Evolutionary conservation across 192 early-diverging fungal species (phyloP).

Genomic region (Coemansia sp.): DNA sequence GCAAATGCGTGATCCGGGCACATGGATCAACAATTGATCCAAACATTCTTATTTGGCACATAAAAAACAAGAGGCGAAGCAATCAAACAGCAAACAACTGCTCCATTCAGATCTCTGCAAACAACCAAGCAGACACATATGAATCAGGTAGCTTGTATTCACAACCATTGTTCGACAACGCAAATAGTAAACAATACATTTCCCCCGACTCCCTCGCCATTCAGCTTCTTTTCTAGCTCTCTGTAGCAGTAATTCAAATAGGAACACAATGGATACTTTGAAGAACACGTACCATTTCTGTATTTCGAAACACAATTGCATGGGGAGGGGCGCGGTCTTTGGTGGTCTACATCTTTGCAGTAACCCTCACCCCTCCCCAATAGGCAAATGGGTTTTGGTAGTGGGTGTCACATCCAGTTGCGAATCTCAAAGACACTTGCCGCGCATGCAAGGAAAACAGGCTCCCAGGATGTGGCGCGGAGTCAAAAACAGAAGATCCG

Average conservation of each 20-base stretch:
- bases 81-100: not conserved
- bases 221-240: not conserved
- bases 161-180: not conserved
- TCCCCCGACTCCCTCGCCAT: not conserved
- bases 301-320: not conserved
- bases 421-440: too few relatives aligned
- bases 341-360: too few relatives aligned
- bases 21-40: too few relatives aligned
- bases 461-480: too few relatives aligned
- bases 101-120: not conserved
- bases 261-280: too few relatives aligned
- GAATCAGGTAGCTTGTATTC: not conserved
- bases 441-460: too few relatives aligned
- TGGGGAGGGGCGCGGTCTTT: not conserved
- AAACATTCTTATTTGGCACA: too few relatives aligned
- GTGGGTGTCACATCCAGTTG: too few relatives aligned
- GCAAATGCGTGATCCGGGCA: too few relatives aligned
- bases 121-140: not conserved
- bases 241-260: not conserved
- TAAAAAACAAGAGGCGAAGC: not conserved
- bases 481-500: too few relatives aligned
- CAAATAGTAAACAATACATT: not conserved
- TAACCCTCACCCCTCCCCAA: too few relatives aligned
- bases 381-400: too few relatives aligned
- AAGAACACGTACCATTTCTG: not conserved